phyloP scores from a whole-genome alignment of 2,329 filamentous ascomycete genomes.

The Byssochlamys sp. region DNA sequence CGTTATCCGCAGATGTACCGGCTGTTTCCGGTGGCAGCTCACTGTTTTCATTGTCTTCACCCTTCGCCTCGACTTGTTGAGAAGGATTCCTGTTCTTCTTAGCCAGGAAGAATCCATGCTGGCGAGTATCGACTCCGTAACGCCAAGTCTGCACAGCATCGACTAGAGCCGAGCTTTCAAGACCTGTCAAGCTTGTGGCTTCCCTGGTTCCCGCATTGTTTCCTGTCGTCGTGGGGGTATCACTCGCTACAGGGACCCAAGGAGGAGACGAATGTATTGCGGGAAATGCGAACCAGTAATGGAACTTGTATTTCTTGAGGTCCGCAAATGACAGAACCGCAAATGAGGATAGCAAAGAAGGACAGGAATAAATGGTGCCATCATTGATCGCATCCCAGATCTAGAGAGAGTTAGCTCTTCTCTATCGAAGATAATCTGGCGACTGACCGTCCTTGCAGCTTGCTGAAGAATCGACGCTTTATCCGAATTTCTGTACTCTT shows the following conservation, averaged over 20 bases:
- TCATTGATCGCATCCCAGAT: constrained; percentile 97
- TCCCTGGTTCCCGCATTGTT: constrained; percentile 12
- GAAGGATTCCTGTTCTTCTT: constrained; percentile 52
- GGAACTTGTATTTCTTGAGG: constrained; percentile 92
- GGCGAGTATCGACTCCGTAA: constrained; percentile 67
- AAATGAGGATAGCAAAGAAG: constrained; percentile 82
- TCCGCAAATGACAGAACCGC: constrained; percentile 85
- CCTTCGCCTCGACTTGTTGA: constrained; percentile 16
- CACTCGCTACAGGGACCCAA: constrained; percentile 54
- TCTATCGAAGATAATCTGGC: neutral
- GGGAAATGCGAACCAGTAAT: constrained; percentile 96
- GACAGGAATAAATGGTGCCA: constrained; percentile 88
- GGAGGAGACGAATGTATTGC: constrained; percentile 78
- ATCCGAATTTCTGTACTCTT: constrained; percentile 80
- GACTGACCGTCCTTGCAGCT: constrained; percentile 63
- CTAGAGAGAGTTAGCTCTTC: constrained; percentile 34
- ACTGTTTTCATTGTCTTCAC: constrained; percentile 25
- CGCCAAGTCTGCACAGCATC: constrained; percentile 81
- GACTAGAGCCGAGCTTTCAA: constrained; percentile 69
- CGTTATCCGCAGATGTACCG: constrained; percentile 44
- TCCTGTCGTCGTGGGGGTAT: constrained; percentile 11
- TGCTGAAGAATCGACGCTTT: constrained; percentile 68
- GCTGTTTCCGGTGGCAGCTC: constrained; percentile 34
- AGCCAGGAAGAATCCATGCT: constrained; percentile 92
- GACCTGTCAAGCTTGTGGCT: constrained; percentile 43